These are phyloP conservation scores for Graphiopsis chlorocephala DNA, from an alignment of 2,329 filamentous ascomycete species.

Conservation along the genomic window DNA sequence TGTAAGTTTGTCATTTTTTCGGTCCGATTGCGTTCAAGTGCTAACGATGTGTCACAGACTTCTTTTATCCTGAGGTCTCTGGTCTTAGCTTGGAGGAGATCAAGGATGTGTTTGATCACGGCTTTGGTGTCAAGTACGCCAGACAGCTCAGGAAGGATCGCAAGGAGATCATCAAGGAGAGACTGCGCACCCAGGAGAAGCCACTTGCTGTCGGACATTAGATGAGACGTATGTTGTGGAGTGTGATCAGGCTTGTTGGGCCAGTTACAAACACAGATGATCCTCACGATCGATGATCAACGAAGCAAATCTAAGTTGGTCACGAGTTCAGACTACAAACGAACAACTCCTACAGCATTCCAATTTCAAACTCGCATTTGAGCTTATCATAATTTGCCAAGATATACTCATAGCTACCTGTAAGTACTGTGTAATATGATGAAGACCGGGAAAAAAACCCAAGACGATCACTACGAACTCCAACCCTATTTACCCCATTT, in stretches of 20 bases:
- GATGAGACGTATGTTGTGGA: neutral
- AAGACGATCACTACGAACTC: too few species aligned
- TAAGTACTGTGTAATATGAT: too few species aligned
- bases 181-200: slow-evolving; percentile 13
- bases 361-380: too few species aligned
- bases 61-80: slow-evolving; percentile 40
- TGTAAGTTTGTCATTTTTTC: slow-evolving; percentile 13
- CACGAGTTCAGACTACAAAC: too few species aligned
- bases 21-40: neutral
- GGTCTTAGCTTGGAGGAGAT: slow-evolving; percentile 40
- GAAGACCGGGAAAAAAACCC: too few species aligned
- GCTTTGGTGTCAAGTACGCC: slow-evolving; percentile 37
- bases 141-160: slow-evolving; percentile 35
- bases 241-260: too few species aligned
- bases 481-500: neutral
- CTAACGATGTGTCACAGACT: slow-evolving; percentile 21
- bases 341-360: too few species aligned
- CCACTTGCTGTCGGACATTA: slow-evolving; percentile 14
- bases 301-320: neutral
- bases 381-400: too few species aligned
- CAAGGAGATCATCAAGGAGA: slow-evolving; percentile 25
- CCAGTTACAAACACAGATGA: neutral
- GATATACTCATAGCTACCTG: too few species aligned
- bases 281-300: rapidly evolving
- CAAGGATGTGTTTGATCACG: slow-evolving; percentile 35